phyloP scores from a whole-genome alignment of 2,329 filamentous ascomycete genomes.

The Endoconidiophora laricicola region DNA sequence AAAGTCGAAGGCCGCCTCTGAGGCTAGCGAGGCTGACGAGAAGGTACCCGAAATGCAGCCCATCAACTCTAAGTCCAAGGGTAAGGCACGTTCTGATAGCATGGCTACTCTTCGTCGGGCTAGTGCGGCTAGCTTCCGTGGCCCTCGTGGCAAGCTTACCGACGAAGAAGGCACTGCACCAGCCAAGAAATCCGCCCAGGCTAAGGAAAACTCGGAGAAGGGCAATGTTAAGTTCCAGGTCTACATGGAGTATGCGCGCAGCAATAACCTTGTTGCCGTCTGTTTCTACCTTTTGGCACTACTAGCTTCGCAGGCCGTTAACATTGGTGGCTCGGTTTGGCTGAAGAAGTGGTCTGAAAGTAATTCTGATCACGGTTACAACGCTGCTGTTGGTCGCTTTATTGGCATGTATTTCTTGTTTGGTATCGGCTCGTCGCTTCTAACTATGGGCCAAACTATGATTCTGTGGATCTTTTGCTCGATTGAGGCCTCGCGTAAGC shows the following conservation, averaged over 20 bases:
- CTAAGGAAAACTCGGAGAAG: constrained; percentile 78
- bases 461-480: constrained; percentile 99
- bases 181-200: constrained; percentile 58
- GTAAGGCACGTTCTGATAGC: constrained; percentile 49
- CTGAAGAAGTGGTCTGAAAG: constrained; percentile 80
- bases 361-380: constrained; percentile 51
- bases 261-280: constrained; percentile 78
- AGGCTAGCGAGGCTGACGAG: constrained; percentile 70
- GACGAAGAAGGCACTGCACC: constrained; percentile 65
- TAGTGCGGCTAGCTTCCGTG: constrained; percentile 78
- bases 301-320: constrained; percentile 62
- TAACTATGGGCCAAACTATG: constrained; percentile 83
- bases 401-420: constrained; percentile 93
- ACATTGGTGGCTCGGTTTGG: constrained; percentile 79
- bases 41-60: constrained; percentile 58
- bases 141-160: constrained; percentile 63
- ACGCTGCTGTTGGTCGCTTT: constrained; percentile 69
- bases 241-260: constrained; percentile 86
- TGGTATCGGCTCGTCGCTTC: constrained; percentile 66
- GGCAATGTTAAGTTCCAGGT: constrained; percentile 97
- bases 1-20: constrained; percentile 22
- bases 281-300: constrained; percentile 61
- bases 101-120: constrained; percentile 72
- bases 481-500: constrained; percentile 91
- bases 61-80: constrained; percentile 33